Base-by-base conservation (phyloP, 164 flowering plant species). In the Macadamia integrifolia region DNA sequence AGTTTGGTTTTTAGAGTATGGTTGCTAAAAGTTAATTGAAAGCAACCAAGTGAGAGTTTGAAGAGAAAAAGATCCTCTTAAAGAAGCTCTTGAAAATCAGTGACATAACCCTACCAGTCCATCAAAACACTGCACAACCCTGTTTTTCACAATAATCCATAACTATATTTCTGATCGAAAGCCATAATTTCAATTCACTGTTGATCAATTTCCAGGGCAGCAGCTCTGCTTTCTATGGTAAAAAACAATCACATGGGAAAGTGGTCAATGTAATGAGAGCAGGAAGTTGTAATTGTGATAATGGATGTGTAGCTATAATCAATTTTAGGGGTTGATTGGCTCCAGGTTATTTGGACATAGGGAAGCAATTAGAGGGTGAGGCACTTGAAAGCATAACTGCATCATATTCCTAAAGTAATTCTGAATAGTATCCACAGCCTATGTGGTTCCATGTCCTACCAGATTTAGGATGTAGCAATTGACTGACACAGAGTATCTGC, bases 401-500 rank as follows among this genome's bases (percentile, higher is more conserved):
- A 69, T 92, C 94, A 55, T 88, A 80, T 73, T 90, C 94, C 66
- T 87, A 91, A 52, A 92, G 75, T 62, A 90, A 73, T 64, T 80
- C 69, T 1, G 92, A 92, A 78, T 83, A 90, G 78, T 90, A 94
- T 30, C 97, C 97, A 68, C 91, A 49, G 74, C 28, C 35, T 83
- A 87, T 2, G 66, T 56, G 32, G 69, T 91, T 70, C 83, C 83
- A 66, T 86, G 80, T 6, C 88, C 91, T 23, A 90, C 80, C 62
- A 76, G 80, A 69, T 85, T 74, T 32, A 82, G 31, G 67, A 88
- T n/a, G 46, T 58, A 67, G 15, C 97, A 95, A 75, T 88, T 85
- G 60, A 86, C 74, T n/a, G 97, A 86, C 42, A 85, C 72, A 3
- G 98, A 80, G 80, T 86, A 94, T 72, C 99, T 90, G 74, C 73